phyloP scores from a whole-genome alignment of 805 yeast species.

The Ogataea zsoltii region DNA sequence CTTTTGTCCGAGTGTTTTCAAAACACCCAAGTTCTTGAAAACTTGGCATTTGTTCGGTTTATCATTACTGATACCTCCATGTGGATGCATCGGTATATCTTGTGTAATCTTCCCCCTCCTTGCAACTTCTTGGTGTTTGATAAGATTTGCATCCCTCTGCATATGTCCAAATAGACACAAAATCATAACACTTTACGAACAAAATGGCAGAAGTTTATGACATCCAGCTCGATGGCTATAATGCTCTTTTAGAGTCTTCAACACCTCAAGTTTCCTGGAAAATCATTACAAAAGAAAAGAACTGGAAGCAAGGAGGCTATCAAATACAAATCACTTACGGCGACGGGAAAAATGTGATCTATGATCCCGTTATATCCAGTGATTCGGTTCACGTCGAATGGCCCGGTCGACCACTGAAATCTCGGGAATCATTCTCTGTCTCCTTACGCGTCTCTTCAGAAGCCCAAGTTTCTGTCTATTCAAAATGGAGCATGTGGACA shows the following conservation, averaged over 20 bases:
- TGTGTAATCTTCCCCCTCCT: too few relatives aligned
- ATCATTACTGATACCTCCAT: too few relatives aligned
- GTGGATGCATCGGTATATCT: too few relatives aligned
- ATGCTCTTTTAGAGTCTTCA: slow-evolving; percentile 7
- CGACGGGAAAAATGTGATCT: not conserved
- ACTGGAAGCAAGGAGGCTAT: slow-evolving; percentile 15
- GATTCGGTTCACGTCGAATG: slow-evolving; percentile 6
- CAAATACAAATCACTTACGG: slow-evolving; percentile 10
- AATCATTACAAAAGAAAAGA: slow-evolving; percentile 5
- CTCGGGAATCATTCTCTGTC: slow-evolving; percentile 11
- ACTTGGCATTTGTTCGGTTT: too few relatives aligned
- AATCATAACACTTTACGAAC: too few relatives aligned
- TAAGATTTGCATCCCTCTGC: too few relatives aligned
- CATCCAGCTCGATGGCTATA: slow-evolving; percentile 10
- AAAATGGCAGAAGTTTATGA: not conserved
- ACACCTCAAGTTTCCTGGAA: too few relatives aligned
- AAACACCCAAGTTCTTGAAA: too few relatives aligned
- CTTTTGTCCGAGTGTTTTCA: too few relatives aligned
- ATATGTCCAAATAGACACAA: too few relatives aligned
- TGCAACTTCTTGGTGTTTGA: too few relatives aligned
- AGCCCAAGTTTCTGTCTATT: slow-evolving; percentile 4
- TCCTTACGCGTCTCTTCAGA: slow-evolving; percentile 10
- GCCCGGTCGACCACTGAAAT: slow-evolving; percentile 15
- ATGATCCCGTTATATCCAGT: slow-evolving; percentile 7
- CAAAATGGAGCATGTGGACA: slow-evolving; percentile 12